Evolutionary conservation across 106 monocot genomes (phyloP), one percentile per base, ranked within the genome.

Genomic region (Xerophyta viscosa): DNA sequence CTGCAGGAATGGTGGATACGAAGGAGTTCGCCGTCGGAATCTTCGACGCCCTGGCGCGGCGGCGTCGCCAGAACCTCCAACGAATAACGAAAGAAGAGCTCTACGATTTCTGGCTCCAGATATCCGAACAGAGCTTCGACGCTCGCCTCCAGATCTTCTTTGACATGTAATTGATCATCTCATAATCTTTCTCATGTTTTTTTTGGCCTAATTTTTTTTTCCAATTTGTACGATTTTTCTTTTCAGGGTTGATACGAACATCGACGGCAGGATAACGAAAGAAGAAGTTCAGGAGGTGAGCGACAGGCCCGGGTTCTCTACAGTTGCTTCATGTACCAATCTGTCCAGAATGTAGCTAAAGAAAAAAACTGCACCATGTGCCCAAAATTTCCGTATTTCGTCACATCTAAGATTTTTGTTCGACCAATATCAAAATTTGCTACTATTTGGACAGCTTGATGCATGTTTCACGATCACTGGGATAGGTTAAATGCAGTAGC

Each of bases 101-200:
- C 45, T 67, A 78, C 44, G 85, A 91, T 31, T 86, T 91, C 63
- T 91, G 91, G 91, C 54, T 76, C 45, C 85, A 91, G 69, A 91
- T 91, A 30, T 74, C 91, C 29, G 91, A 91, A 52, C 85, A 78
- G 63, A 85, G 85, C 64, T 91, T 91, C 62, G 91, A 91, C 64
- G 91, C 91, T 0, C 70, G 91, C 24, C 74, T 91, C 46, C 91
- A 91, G 57, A 91, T 91, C 49, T 91, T 85, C 59, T 91, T 91
- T 59, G 85, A 86, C 81, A 91, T 91, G 91, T 91, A 74, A 14
- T 6, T 4, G 0, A 15, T 18, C 30, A 1, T n/a, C 25, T 24
- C 20, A 22, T 52, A 27, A 9, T 12, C 11, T 50, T 66, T 24
- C 22, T 22, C 23, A 21, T 10, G 1, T 29, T 59, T 25, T 4